A percentile compares a stretch with the other conserved stretches of the same genome.
Evolutionary conservation across 305 asterid genomes (phyloP).

Genomic region (Plantago rigida): DNA sequence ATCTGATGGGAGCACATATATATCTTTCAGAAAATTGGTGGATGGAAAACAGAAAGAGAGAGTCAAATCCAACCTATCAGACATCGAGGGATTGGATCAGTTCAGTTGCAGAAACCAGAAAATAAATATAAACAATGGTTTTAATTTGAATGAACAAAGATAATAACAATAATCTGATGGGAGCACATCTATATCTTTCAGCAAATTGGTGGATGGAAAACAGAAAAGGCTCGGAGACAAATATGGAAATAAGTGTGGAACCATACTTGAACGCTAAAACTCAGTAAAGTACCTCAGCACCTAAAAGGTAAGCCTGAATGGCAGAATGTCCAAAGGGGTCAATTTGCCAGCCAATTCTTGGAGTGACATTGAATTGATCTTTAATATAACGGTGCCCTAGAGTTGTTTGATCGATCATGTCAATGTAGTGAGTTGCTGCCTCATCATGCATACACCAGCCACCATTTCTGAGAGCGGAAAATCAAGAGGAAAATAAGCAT

Average conservation of each 20-base stretch:
- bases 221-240: neutral
- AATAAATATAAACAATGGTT: neutral
- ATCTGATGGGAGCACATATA: neutral
- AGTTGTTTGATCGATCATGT: conserved; percentile 96
- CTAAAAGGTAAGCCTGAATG: conserved; percentile 92
- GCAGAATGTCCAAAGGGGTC: conserved; percentile 99
- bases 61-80: no score
- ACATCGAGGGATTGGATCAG: no score
- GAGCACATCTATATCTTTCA: neutral
- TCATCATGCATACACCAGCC: conserved; percentile 99
- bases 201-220: conserved; percentile 1
- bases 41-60: neutral
- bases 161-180: neutral
- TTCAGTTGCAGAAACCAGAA: no score
- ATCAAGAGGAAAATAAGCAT: conserved; percentile 2
- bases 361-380: conserved; percentile 69
- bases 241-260: conserved; percentile 3
- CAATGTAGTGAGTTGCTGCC: conserved; percentile 89
- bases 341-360: conserved; percentile 97
- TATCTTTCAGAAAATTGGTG: neutral
- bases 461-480: conserved; percentile 61
- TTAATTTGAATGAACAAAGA: neutral
- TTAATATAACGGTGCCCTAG: conserved; percentile 72
- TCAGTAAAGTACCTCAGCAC: conserved; percentile 61
- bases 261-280: neutral